These are phyloP conservation scores for Helenozyma rhizophorensis DNA, from an alignment of 805 yeast genomes.

Conservation along the genomic window DNA sequence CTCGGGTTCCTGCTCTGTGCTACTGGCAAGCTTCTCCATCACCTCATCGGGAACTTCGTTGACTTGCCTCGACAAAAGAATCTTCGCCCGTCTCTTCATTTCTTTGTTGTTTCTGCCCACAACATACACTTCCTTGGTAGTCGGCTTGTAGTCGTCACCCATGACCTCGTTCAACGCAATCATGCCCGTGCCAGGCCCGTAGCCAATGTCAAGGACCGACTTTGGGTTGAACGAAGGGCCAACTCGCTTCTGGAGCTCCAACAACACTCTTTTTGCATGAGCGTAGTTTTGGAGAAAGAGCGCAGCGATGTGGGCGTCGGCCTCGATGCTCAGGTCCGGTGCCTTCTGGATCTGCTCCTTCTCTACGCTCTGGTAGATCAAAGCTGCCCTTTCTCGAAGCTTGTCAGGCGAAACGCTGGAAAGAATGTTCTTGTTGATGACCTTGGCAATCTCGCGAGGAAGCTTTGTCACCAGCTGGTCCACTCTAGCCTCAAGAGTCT, in stretches of 20 bases:
- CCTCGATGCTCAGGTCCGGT: conserved; percentile 43
- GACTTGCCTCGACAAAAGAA: conserved; percentile 65
- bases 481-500: conserved; percentile 54
- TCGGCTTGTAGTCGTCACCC: conserved; percentile 60
- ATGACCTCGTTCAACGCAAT: conserved; percentile 80
- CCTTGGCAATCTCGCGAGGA: conserved; percentile 53
- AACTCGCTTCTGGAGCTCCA: conserved; percentile 56
- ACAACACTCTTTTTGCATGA: conserved; percentile 57
- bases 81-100: conserved; percentile 79
- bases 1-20: too few species aligned
- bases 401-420: conserved; percentile 58
- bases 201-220: conserved; percentile 72
- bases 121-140: conserved; percentile 64
- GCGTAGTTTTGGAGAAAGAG: conserved; percentile 80
- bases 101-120: conserved; percentile 52
- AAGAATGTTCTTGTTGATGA: conserved; percentile 62
- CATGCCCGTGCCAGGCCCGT: conserved; percentile 92
- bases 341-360: conserved; percentile 52
- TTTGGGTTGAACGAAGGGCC: conserved; percentile 59
- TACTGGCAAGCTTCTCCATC: too few species aligned
- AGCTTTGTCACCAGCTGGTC: conserved; percentile 49
- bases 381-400: conserved; percentile 59
- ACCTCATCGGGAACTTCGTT: conserved; percentile 30
- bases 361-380: conserved; percentile 46
- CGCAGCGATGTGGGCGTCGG: conserved; percentile 78